Evolutionary conservation across 768 basidiomycete genomes (phyloP).

Genomic region (Mycena rebaudengoi): DNA sequence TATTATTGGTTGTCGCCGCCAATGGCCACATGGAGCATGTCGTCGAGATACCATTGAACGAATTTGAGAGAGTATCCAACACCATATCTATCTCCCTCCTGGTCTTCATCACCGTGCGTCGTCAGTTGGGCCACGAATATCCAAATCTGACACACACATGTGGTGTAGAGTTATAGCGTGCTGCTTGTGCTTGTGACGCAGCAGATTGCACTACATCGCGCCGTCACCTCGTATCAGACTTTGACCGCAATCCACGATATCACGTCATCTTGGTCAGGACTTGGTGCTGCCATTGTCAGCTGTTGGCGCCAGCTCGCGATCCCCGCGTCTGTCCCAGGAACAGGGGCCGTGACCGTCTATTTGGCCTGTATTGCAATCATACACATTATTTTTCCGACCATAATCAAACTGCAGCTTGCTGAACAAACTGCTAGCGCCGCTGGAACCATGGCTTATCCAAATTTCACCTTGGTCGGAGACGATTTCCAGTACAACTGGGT

Average conservation of each 20-base stretch:
- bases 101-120: too few relatives aligned
- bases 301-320: constrained; percentile 30
- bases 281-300: constrained; percentile 24
- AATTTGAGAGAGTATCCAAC: too few relatives aligned
- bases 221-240: too few relatives aligned
- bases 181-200: too few relatives aligned
- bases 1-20: too few relatives aligned
- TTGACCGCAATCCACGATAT: constrained; percentile 30
- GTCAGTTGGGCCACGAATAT: too few relatives aligned
- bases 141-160: too few relatives aligned
- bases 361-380: constrained; percentile 21
- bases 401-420: not conserved
- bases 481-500: not conserved
- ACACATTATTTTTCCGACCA: constrained; percentile 29
- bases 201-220: too few relatives aligned
- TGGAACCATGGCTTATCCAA: not conserved
- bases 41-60: too few relatives aligned
- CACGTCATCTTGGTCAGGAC: constrained; percentile 25
- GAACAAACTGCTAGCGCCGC: not conserved
- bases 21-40: too few relatives aligned
- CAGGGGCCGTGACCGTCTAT: constrained; percentile 17
- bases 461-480: not conserved
- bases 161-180: too few relatives aligned
- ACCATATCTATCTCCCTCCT: too few relatives aligned
- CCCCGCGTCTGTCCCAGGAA: not conserved